Evolutionary conservation across 495 filamentous ascomycete genomes (phyloP), one percentile per base, ranked within the genome.

Genomic region (Podospora pseudopauciseta): DNA sequence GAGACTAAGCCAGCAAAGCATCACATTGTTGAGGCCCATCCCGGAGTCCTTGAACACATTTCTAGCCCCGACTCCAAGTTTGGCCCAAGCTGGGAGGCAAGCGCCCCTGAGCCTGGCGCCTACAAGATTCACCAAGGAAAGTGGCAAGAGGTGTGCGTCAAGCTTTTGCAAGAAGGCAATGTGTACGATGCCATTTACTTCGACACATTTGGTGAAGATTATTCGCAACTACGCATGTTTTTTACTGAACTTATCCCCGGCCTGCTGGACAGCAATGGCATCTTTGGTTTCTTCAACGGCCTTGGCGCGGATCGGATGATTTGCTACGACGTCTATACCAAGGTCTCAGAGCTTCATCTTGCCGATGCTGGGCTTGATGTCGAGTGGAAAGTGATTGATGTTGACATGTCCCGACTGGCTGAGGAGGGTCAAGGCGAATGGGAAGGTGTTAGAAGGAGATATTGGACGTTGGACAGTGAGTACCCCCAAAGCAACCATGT

Each of bases 131-230:
- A 81, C 68, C 72, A 68, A 0, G 93, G 93, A 7, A 84, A 83
- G 68, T 97, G 93, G 93, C 93, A 96, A 78, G 90, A 96, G 70
- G 82, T 96, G 0, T 77, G 96, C 7, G 90, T 90, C 0, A 78
- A 80, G 32, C 82, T 99, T 7, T 78, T 95, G 0, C 84, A 86
- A n/a, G 78, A 88, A 60, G 89, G 89, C 6, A 83, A 89, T 58
- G 80, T 87, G 27, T 96, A 94, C 75, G 92, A 99, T 77, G 93
- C 90, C 44, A 94, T 99, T 65, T 99, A 97, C 81, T 98, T 97
- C 73, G 96, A 98, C 75, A 99, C 95, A 0, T 99, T 97, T 72
- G 95, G 94, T 7, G 96, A 98, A 80, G 89, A 91, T 59, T 99
- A 99, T 79, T 81, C 80, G 5, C 91, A 92, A 75, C 86, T 99